Conservation (phyloP, 306 rosid species). For the Sindora glabra region DNA sequence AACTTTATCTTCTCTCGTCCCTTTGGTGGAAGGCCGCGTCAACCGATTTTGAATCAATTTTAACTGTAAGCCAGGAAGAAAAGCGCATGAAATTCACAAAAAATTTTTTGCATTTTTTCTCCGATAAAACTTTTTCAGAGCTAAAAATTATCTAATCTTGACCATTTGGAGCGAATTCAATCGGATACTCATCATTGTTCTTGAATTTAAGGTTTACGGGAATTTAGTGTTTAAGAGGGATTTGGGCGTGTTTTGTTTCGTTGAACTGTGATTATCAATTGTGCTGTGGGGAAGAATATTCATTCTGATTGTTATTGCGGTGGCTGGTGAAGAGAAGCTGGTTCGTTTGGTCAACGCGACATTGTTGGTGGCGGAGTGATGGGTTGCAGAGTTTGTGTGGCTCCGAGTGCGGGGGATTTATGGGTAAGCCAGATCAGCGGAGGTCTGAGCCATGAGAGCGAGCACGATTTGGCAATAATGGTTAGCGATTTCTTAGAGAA, state of each 20-base stretch:
- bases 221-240: not conserved
- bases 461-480: constrained; percentile 78
- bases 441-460: constrained; percentile 86
- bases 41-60: not conserved
- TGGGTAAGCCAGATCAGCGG: constrained; percentile 58
- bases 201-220: not conserved
- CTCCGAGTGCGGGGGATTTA: constrained; percentile 46
- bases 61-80: not conserved
- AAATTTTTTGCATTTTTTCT: not conserved
- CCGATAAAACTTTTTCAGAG: not conserved
- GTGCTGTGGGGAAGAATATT: not conserved
- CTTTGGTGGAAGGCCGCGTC: constrained; percentile 7
- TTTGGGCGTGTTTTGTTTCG: not conserved
- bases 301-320: not conserved
- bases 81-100: not conserved
- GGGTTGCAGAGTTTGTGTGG: constrained; percentile 57
- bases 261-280: not conserved
- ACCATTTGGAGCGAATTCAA: constrained; percentile 9
- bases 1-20: not conserved
- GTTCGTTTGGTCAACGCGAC: constrained; percentile 10
- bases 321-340: not conserved
- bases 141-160: not conserved
- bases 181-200: not conserved
- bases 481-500: constrained; percentile 86
- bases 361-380: constrained; percentile 19